Evolutionary conservation across 2,329 filamentous ascomycete species (phyloP).

Genomic region (Reticulascus tulasneorum): DNA sequence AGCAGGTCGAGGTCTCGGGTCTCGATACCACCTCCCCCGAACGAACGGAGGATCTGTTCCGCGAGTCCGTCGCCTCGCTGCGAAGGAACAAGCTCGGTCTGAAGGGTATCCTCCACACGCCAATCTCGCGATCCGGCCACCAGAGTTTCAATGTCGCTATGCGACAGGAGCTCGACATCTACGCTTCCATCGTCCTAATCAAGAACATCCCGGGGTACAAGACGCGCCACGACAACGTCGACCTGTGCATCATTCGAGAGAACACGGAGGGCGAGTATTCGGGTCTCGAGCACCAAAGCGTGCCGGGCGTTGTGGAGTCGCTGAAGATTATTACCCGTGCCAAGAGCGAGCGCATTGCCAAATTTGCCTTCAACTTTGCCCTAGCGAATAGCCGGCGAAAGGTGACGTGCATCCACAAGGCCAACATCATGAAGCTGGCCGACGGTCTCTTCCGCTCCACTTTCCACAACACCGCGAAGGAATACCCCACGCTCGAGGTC

Average conservation of each 20-base stretch:
- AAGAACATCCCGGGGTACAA: conserved; percentile 99
- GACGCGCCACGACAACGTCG: conserved; percentile 94
- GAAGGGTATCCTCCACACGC: conserved; percentile 98
- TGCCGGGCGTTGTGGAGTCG: conserved; percentile 93
- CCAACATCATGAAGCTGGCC: conserved; percentile 99
- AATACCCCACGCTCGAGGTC: conserved; percentile 91
- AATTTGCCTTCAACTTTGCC: conserved; percentile 97
- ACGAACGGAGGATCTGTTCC: conserved; percentile 91
- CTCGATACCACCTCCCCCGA: conserved; percentile 74
- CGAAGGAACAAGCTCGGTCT: conserved; percentile 98
- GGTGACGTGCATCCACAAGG: conserved; percentile 99
- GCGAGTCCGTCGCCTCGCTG: conserved; percentile 90
- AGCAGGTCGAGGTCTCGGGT: conserved; percentile 94
- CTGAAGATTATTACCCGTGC: conserved; percentile 99
- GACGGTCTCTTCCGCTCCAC: conserved; percentile 98
- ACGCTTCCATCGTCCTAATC: conserved; percentile 94
- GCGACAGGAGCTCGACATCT: conserved; percentile 98
- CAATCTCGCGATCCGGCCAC: conserved; percentile 93
- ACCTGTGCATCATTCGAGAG: conserved; percentile 99
- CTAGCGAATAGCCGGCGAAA: conserved; percentile 99
- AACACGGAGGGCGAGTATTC: conserved; percentile 99
- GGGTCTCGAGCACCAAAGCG: conserved; percentile 96
- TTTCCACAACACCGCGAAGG: conserved; percentile 87
- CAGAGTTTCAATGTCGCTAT: conserved; percentile 99
- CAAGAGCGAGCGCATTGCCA: conserved; percentile 98